Base-by-base conservation (phyloP, 371 early-diverging fungal genomes). In the Catenaria anguillulae region DNA sequence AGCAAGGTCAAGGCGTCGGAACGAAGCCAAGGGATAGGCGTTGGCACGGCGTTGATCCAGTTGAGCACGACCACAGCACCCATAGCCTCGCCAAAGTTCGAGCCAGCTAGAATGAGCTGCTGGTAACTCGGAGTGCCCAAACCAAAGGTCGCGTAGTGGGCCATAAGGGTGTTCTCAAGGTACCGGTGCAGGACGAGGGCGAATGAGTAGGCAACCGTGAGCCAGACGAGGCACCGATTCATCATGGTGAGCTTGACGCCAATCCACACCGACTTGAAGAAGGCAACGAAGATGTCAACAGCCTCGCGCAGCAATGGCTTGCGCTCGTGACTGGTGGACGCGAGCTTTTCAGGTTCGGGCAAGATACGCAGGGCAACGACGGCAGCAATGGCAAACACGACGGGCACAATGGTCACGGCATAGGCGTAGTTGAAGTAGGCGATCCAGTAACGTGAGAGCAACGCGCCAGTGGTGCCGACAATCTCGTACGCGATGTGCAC, bases 401-500 rank as follows among this genome's bases (percentile, higher is more conserved):
- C 65, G 35, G 79, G 76, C 0, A 71, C 70, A 56, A 77, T 62
- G 35, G 70, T 45, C 24, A 75, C 69, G 13, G 77, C 76, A 52
- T 68, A 60, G 21, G 68, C 71, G 29, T 54, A 64, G 33, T 73
- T 70, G 60, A 79, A 65, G 45, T 67, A 74, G 56, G 65, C 61
- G 48, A 77, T 71, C 65, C 67, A 65, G 66, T 67, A 69, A 12
- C 64, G 58, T 34, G 77, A 62, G 52, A 77, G 69, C 67, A 77
- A 68, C 64, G 79, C 77, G 13, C 79, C 79, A 34, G 67, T 37
- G 59, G 78, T 79, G 55, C 79, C 79, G 15, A 77, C 71, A 43
- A 79, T 40, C 68, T 79, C 79, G 63, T 78, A 79, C 50, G 67
- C 72, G 65, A 78, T 64, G 59, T 79, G 79, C 55, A 79, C 79